Conservation (phyloP, 176 grass and related monocot genomes). For the Zizania latifolia region DNA sequence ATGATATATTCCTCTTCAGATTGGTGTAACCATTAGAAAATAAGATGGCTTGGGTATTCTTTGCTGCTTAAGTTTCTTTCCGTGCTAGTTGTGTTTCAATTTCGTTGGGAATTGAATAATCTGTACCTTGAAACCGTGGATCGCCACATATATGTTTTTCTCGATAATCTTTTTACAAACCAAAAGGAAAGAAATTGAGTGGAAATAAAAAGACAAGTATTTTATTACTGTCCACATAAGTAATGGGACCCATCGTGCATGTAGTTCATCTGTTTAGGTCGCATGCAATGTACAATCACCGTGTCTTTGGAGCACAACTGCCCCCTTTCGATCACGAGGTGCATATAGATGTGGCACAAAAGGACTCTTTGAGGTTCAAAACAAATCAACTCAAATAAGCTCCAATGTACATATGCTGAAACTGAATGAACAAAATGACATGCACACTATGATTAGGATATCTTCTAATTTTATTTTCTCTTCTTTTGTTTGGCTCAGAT, state of each 20-base stretch:
- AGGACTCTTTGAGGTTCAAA: no score
- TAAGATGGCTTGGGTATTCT: not conserved
- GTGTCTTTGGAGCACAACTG: no score
- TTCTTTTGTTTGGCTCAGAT: no score
- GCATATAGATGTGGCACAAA: no score
- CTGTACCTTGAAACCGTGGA: conserved; percentile 22
- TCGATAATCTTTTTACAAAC: conserved; percentile 31
- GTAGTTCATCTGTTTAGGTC: conserved; percentile 29
- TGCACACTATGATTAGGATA: no score
- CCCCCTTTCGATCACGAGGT: no score
- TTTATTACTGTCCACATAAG: conserved; percentile 21
- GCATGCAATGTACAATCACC: conserved; percentile 39
- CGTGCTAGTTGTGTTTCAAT: not conserved
- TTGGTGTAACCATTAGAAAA: not conserved
- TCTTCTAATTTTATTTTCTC: no score
- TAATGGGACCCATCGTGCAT: no score
- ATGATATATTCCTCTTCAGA: no score
- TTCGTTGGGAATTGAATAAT: conserved; percentile 17
- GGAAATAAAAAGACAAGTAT: conserved; percentile 16
- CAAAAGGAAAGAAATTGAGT: conserved; percentile 35
- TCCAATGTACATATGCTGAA: no score
- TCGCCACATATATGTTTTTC: conserved; percentile 10
- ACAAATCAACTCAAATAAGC: no score
- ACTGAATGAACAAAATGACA: no score
- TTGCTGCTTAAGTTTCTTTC: not conserved